Percentiles rank a stretch among this genome's conserved stretches.
Evolutionary conservation across 768 basidiomycete species (phyloP).

Genomic region (Termitomyces sp.): DNA sequence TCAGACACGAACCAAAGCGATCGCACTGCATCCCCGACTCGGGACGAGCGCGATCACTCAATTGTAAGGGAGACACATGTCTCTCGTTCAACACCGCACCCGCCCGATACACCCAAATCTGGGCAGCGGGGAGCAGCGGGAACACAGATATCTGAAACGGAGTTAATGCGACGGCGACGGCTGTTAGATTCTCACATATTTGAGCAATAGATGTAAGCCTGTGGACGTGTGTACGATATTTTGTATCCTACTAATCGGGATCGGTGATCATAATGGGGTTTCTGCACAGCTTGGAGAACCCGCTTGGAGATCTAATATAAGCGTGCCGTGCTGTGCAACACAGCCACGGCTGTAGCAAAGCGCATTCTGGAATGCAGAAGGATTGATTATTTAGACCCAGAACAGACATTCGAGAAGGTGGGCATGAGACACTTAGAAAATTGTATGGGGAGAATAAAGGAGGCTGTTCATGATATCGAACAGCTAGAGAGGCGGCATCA

Average conservation of each 20-base stretch:
- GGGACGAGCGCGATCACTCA: background rate
- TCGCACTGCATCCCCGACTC: conserved; percentile 8
- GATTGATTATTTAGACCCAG: background rate
- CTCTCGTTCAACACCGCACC: conserved; percentile 12
- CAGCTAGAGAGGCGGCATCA: conserved; percentile 1
- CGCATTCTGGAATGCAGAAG: conserved; percentile 6
- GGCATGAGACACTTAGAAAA: background rate
- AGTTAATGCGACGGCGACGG: conserved; percentile 75
- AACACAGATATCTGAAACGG: conserved; percentile 71
- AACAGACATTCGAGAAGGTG: background rate
- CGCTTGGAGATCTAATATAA: conserved; percentile 26
- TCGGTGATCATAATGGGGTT: conserved; percentile 18
- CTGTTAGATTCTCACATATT: conserved; percentile 73
- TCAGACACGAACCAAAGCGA: conserved; percentile 7
- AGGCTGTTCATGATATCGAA: conserved; percentile 11
- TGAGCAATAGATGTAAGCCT: conserved; percentile 26
- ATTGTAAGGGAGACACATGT: conserved; percentile 3
- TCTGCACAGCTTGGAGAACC: conserved; percentile 29
- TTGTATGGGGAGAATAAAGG: background rate
- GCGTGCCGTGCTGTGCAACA: conserved; percentile 35
- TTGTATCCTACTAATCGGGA: conserved; percentile 2
- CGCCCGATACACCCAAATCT: conserved; percentile 20
- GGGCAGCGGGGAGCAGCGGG: conserved; percentile 44
- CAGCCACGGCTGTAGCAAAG: conserved; percentile 26
- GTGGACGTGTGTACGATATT: conserved; percentile 14